Conservation (phyloP, 768 basidiomycete genomes). For the Auricularia cornea region DNA sequence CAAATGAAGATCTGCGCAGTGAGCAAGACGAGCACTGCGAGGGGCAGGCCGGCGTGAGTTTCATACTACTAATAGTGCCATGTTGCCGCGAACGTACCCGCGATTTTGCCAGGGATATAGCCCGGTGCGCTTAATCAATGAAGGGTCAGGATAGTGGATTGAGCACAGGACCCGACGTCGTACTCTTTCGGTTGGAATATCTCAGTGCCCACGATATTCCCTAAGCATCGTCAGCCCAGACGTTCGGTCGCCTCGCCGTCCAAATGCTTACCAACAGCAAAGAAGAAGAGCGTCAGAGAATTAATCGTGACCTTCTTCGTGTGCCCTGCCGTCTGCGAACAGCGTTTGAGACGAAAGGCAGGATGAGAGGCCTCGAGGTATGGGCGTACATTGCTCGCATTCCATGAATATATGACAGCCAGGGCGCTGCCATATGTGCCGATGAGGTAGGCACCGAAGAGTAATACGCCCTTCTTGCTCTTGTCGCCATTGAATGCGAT, state of each 20-base stretch:
- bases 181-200: slow-evolving; percentile 51
- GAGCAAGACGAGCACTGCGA: slow-evolving; percentile 42
- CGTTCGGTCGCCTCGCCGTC: slow-evolving; percentile 28
- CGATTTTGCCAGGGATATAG: slow-evolving; percentile 60
- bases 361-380: neutral
- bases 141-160: no score
- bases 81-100: no score
- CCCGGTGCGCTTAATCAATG: slow-evolving; percentile 32
- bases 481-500: slow-evolving; percentile 42
- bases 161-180: neutral
- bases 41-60: no score
- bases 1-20: slow-evolving; percentile 42
- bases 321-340: slow-evolving; percentile 38
- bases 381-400: slow-evolving; percentile 39
- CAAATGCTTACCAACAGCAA: neutral
- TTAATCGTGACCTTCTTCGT: slow-evolving; percentile 46
- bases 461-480: slow-evolving; percentile 39
- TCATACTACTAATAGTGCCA: no score
- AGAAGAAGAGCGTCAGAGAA: neutral
- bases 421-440: slow-evolving; percentile 54
- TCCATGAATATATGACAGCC: slow-evolving; percentile 54
- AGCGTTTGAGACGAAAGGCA: neutral
- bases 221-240: slow-evolving; percentile 43
- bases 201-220: slow-evolving; percentile 56
- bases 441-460: slow-evolving; percentile 50